phyloP scores from a whole-genome alignment of 1,284 basidiomycete genomes.

The Ustilago shanxiensis region DNA sequence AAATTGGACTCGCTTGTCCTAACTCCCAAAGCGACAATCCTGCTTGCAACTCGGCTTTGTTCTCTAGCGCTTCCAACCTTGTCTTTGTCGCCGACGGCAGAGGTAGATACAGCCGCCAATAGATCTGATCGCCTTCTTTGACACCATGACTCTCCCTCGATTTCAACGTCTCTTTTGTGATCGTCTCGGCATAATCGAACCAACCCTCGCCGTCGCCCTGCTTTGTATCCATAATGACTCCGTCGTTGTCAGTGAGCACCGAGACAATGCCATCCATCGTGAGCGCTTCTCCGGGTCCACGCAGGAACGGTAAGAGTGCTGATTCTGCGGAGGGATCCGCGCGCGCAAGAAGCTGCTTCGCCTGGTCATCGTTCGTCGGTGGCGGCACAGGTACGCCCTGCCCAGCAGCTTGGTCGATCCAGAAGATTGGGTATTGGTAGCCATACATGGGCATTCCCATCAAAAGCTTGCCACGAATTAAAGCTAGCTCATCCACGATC shows the following conservation, averaged over 20 bases:
- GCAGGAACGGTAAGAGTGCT: conserved; percentile 27
- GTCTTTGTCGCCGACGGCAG: conserved; percentile 8
- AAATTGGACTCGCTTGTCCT: conserved; percentile 31
- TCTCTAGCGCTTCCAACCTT: conserved; percentile 12
- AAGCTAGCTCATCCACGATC: neutral
- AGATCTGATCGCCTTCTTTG: conserved; percentile 35
- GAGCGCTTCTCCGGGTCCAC: conserved; percentile 36
- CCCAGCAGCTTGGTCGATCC: conserved; percentile 30
- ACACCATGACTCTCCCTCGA: conserved; percentile 13
- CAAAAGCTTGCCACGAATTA: conserved; percentile 31
- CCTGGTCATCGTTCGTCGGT: conserved; percentile 8
- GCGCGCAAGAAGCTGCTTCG: conserved; percentile 15
- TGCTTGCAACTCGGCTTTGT: neutral
- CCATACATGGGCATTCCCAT: conserved; percentile 52
- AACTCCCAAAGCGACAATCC: conserved; percentile 49
- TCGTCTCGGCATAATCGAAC: conserved; percentile 41
- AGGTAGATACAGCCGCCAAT: conserved; percentile 40
- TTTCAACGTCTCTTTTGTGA: conserved; percentile 11
- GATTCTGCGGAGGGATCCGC: neutral
- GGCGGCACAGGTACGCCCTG: conserved; percentile 23
- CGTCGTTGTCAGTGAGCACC: conserved; percentile 24
- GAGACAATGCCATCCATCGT: conserved; percentile 27
- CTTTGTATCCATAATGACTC: conserved; percentile 23
- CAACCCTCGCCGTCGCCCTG: conserved; percentile 17
- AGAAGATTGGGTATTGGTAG: conserved; percentile 49